phyloP scores from a whole-genome alignment of 139 green algal species.

The Edaphochlamys debaryana region DNA sequence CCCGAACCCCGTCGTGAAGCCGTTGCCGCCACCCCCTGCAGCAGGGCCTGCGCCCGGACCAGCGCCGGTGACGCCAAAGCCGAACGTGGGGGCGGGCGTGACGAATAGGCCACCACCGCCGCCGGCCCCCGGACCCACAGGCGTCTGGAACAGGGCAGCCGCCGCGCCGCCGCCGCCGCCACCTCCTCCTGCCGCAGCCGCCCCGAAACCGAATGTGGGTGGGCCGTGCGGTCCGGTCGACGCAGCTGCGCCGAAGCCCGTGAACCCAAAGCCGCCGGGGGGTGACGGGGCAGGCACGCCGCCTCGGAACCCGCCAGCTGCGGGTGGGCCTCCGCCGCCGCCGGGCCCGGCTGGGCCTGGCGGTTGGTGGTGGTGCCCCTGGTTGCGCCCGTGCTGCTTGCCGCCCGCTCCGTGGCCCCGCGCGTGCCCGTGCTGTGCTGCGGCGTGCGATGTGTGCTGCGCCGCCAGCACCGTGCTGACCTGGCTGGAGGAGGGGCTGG shows the following conservation, averaged over 20 bases:
- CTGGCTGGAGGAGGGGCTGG: slow-evolving; percentile 21
- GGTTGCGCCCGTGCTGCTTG: slow-evolving; percentile 1
- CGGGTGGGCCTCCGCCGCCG: neutral
- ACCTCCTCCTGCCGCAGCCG: neutral
- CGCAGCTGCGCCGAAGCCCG: slow-evolving; percentile 8
- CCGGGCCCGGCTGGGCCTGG: slow-evolving; percentile 5
- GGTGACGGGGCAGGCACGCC: neutral
- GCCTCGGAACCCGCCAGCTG: neutral
- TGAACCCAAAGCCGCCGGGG: neutral
- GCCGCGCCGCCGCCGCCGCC: neutral
- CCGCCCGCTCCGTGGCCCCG: neutral
- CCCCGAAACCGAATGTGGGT: neutral
- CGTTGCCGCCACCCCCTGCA: neutral
- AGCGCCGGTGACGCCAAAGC: neutral
- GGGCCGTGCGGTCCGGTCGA: no score
- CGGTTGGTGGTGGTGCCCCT: slow-evolving; percentile 40
- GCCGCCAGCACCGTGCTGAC: neutral
- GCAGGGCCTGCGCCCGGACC: neutral
- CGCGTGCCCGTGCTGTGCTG: neutral
- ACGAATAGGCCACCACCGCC: neutral
- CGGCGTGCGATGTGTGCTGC: neutral
- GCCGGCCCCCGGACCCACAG: neutral
- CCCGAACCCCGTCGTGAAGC: neutral
- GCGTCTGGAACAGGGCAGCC: slow-evolving; percentile 2
- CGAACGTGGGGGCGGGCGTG: neutral